Percentiles rank a stretch among this genome's conserved stretches.
Evolutionary conservation across 2,329 filamentous ascomycete species (phyloP).

Genomic region (Botryotinia convoluta): DNA sequence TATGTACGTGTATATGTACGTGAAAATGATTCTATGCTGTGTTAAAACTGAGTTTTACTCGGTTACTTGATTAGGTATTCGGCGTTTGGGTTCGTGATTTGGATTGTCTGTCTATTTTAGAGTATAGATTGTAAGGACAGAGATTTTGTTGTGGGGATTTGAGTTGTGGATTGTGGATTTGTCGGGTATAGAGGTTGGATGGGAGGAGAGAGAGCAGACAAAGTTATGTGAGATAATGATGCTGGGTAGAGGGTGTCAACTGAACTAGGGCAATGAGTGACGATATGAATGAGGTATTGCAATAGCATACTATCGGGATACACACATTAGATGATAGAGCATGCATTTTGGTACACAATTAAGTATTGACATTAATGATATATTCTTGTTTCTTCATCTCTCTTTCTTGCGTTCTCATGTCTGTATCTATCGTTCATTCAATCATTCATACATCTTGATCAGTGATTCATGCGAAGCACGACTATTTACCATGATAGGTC

Average conservation of each 20-base stretch:
- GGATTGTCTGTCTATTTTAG: neutral
- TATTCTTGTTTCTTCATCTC: neutral
- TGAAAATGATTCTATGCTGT: neutral
- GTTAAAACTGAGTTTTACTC: neutral
- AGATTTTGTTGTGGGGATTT: neutral
- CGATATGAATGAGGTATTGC: neutral
- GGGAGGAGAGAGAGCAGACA: neutral
- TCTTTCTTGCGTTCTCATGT: neutral
- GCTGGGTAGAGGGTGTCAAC: neutral
- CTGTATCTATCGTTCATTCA: constrained; percentile 1
- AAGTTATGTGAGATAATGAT: neutral
- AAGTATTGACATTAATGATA: neutral
- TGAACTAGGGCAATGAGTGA: neutral
- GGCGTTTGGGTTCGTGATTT: neutral
- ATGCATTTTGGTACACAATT: neutral
- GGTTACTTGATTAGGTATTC: neutral
- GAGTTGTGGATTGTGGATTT: neutral
- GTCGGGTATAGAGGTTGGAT: neutral
- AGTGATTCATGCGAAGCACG: neutral
- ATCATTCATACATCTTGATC: neutral
- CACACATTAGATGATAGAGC: neutral
- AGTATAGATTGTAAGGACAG: neutral
- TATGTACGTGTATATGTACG: neutral
- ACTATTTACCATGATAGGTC: neutral
- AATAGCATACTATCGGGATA: neutral